Base-by-base conservation (phyloP, 2,329 filamentous ascomycete species). In the Diplodia corticola region DNA sequence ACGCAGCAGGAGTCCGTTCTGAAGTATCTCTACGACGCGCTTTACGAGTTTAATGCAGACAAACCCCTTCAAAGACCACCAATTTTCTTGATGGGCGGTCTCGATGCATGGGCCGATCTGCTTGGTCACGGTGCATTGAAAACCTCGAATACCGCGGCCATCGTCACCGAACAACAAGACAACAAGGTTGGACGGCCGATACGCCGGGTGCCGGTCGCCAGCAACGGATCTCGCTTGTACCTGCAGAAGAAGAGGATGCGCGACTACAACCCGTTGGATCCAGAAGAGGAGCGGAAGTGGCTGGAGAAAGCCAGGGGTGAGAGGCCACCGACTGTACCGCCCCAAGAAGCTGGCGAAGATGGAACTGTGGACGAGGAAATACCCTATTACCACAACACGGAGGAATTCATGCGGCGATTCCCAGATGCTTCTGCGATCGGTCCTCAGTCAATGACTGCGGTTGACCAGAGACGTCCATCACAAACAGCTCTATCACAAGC, bases 71-170 rank as follows among this genome's bases (percentile, higher is more conserved):
- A 87, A 67, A 84, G 88, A 28, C 84, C 86, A 3, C 93, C 94
- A 0, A 91, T 92, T 65, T 82, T 99, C 35, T 81, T 99, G 1
- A 82, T 86, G 63, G 95, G 95, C 20, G 95, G 95, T 0, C 77
- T 99, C 12, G 88, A 93, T 71, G 91, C 92, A 4, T 99, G 95
- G 95, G 80, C 88, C 20, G 89, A 95, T 72, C 79, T 95, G n/a
- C 83, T 97, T 72, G 94, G 95, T 2, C 79, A 82, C 13, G 84
- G 88, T 63, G 88, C 90, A 1, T 80, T 91, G 57, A 81, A 83
- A 55, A 83, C 82, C 24, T 86, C 86, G 3, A 80, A 82, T 26
- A 88, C 86, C 1, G 81, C 83, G 26, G 80, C 82, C 15, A 74
- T 82, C 33, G 79, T 84, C 66, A 79, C 80, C 4, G 80, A 78